Evolutionary conservation across 2,329 filamentous ascomycete genomes (phyloP), one percentile per base, ranked within the genome.

Genomic region (Diaporthe citri): DNA sequence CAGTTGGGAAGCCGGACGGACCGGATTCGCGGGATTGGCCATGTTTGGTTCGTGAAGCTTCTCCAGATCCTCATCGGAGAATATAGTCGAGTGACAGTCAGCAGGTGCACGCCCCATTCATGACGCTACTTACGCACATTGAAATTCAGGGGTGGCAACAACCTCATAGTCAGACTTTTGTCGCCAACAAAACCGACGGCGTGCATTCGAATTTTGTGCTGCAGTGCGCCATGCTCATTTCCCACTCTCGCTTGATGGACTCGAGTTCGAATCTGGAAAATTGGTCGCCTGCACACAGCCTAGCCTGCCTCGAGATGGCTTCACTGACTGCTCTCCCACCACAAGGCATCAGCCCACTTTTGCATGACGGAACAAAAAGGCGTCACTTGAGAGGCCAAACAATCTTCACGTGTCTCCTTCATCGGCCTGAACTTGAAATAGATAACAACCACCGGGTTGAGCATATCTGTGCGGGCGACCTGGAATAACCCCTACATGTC

Each of bases 41-140:
- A 31, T 22, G 2, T 64, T 64, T 25, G 59, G 12, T 15, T 64
- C 39, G 13, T 64, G 59, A 64, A 20, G 39, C 25, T 46, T 31
- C 25, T 25, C 8, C 25, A 64, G 59, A 43, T 46, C 39, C 25
- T 31, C 56, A 20, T 64, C 59, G 59, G 59, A 64, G 59, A 64
- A 64, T 64, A 64, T 64, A 36, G 59, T 64, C n/a, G 39, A 46
- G 59, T 64, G 59, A 64, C 59, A 64, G 59, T 64, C 59, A 64
- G 59, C 59, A 64, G 59, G 39, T 64, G 39, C 59, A 64, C 59
- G 59, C 39, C 59, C 59, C 59, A 64, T 64, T 64, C 59, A 13
- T 64, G 59, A 39, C 59, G 59, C 59, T 28, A 62, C 57, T 62
- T 28, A 7, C n/a, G 39, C 59, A 25, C 39, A 25, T 43, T 39